Evolutionary conservation across 2,329 filamentous ascomycete genomes (phyloP).

Genomic region (Mariannaea elegans): DNA sequence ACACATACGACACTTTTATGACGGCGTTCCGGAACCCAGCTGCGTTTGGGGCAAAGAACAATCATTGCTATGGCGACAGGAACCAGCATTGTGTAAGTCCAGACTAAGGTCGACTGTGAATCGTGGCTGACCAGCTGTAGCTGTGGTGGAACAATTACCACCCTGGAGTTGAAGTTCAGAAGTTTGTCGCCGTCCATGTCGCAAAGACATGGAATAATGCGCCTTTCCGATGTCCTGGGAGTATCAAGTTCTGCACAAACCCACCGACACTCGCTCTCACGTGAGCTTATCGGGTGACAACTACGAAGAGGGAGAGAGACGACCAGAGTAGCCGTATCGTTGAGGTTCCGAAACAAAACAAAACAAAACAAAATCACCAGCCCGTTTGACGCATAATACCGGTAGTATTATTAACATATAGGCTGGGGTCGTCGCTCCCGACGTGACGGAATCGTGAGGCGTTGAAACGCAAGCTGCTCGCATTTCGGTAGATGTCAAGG

Average conservation of each 20-base stretch:
- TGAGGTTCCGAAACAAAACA: too few species aligned
- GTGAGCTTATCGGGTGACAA: not conserved
- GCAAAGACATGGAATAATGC: not conserved
- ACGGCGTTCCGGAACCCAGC: not conserved
- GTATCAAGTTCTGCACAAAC: not conserved
- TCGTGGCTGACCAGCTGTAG: not conserved
- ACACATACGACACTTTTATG: not conserved
- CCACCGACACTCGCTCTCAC: not conserved
- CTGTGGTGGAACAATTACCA: not conserved
- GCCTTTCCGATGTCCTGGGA: not conserved
- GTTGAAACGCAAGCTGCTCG: not conserved
- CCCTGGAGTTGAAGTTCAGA: not conserved
- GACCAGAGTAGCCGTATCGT: too few species aligned
- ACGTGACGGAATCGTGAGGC: not conserved
- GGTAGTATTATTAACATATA: too few species aligned
- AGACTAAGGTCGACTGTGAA: not conserved
- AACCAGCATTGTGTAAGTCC: not conserved
- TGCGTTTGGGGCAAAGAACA: not conserved
- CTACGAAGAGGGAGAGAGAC: not conserved
- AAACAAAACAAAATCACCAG: too few species aligned
- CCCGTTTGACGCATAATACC: too few species aligned
- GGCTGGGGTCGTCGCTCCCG: not conserved
- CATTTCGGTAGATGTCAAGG: slow-evolving; percentile 2
- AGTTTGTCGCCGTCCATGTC: not conserved
- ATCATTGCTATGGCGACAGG: not conserved